A percentile compares a stretch with the other conserved stretches of the same genome.
Conservation (phyloP, 2,329 filamentous ascomycete genomes). For the Amesomyces nigricolor region DNA sequence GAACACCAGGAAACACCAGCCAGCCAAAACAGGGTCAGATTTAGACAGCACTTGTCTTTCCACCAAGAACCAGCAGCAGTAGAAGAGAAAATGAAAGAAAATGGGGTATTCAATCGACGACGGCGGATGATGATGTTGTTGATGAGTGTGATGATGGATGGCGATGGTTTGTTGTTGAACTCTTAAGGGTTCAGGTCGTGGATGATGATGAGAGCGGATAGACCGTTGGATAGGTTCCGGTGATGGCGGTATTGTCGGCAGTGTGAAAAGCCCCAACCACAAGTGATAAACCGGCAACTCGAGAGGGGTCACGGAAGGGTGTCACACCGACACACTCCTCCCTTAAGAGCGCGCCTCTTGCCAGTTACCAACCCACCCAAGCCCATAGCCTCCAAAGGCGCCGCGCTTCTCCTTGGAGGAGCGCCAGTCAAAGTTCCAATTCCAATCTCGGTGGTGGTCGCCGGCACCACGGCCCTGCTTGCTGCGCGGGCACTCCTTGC, state of each 20-base stretch:
- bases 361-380: constrained; percentile 96
- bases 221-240: constrained; percentile 19
- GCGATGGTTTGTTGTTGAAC: neutral
- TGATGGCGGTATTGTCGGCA: constrained; percentile 25
- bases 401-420: constrained; percentile 49
- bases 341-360: constrained; percentile 49
- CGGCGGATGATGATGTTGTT: neutral
- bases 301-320: constrained; percentile 11
- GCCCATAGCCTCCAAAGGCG: constrained; percentile 59
- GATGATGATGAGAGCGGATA: constrained; percentile 22
- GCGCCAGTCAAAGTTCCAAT: constrained; percentile 46
- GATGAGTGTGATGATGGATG: neutral
- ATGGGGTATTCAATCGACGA: constrained; percentile 16
- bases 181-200: no score
- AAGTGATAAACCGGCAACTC: constrained; percentile 46
- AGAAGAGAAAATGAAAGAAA: constrained; percentile 24
- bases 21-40: constrained; percentile 21
- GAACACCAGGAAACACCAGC: constrained; percentile 18
- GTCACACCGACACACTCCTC: constrained; percentile 15
- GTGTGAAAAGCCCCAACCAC: constrained; percentile 44
- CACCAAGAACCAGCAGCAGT: constrained; percentile 16
- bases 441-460: constrained; percentile 45
- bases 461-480: constrained; percentile 39
- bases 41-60: constrained; percentile 20
- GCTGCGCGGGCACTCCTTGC: constrained; percentile 48